phyloP scores from a whole-genome alignment of 805 yeast species.

The Tetrapisispora phaffii region DNA sequence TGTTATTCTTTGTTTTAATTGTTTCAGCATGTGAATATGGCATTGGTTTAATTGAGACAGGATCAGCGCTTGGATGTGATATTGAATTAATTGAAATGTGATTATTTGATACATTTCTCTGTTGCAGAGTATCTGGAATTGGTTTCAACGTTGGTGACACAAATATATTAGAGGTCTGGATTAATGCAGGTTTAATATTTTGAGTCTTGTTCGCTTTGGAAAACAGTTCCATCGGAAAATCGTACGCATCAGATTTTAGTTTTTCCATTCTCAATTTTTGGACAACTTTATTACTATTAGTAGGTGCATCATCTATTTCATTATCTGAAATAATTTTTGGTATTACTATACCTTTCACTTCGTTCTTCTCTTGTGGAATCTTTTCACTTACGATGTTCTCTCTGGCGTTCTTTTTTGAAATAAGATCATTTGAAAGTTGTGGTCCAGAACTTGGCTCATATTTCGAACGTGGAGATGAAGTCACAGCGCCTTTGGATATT shows the following conservation, averaged over 20 bases:
- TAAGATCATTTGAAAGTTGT: background rate
- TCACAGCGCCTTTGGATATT: background rate
- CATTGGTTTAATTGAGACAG: too few species aligned
- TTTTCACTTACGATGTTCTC: background rate
- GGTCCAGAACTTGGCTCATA: conserved; percentile 2
- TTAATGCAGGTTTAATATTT: conserved; percentile 32
- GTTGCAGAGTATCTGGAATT: background rate
- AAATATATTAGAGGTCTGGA: conserved; percentile 6
- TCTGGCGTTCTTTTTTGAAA: background rate
- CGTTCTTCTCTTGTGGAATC: background rate
- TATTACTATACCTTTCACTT: conserved; percentile 8
- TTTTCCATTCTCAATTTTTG: conserved; percentile 38
- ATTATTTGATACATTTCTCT: background rate
- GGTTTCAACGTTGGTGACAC: background rate
- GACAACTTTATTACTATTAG: conserved; percentile 12
- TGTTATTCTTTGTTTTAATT: background rate
- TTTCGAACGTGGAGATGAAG: conserved; percentile 1
- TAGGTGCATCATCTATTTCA: background rate
- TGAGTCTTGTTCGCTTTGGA: conserved; percentile 28
- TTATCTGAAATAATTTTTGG: conserved; percentile 8
- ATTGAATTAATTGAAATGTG: background rate
- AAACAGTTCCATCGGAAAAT: conserved; percentile 53
- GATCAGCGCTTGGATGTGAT: too few species aligned
- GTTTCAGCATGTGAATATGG: background rate
- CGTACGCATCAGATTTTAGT: conserved; percentile 63